These are phyloP conservation scores for Schizopora paradoxa DNA, from an alignment of 1,284 basidiomycete genomes.

Conservation along the genomic window DNA sequence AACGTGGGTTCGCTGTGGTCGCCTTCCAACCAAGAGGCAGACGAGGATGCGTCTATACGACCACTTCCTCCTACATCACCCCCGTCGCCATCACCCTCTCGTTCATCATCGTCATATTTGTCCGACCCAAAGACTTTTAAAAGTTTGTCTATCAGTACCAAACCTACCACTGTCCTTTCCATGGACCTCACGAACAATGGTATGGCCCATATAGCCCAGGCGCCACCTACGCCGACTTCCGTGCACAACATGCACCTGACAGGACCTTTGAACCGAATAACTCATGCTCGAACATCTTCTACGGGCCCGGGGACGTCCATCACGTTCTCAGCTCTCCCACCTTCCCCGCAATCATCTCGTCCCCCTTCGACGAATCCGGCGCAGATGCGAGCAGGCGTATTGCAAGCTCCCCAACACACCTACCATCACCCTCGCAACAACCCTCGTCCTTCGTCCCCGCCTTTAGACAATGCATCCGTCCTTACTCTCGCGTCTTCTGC, in stretches of 20 bases:
- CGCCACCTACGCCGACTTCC: constrained; percentile 48
- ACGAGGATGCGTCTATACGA: constrained; percentile 85
- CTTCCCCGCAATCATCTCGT: constrained; percentile 42
- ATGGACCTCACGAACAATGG: constrained; percentile 74
- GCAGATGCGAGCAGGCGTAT: constrained; percentile 23
- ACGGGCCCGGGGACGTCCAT: constrained; percentile 52
- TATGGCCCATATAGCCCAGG: constrained; percentile 89
- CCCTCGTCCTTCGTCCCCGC: constrained; percentile 85
- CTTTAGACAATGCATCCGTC: constrained; percentile 86
- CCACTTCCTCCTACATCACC: constrained; percentile 82
- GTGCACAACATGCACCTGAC: constrained; percentile 15
- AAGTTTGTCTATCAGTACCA: constrained; percentile 85
- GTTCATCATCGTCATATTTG: constrained; percentile 72
- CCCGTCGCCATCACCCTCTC: constrained; percentile 78
- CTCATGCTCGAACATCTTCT: constrained; percentile 56
- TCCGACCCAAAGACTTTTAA: constrained; percentile 75
- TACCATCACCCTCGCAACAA: constrained; percentile 92
- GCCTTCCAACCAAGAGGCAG: constrained; percentile 71
- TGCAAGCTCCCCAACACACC: constrained; percentile 85
- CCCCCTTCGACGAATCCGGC: constrained; percentile 27
- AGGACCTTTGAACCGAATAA: constrained; percentile 38
- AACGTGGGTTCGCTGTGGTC: constrained; percentile 71
- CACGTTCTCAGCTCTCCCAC: constrained; percentile 63
- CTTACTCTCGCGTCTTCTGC: constrained; percentile 91
- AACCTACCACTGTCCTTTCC: constrained; percentile 90